Evolutionary conservation across 2,329 filamentous ascomycete species (phyloP).

Genomic region (Aciculosporium take): DNA sequence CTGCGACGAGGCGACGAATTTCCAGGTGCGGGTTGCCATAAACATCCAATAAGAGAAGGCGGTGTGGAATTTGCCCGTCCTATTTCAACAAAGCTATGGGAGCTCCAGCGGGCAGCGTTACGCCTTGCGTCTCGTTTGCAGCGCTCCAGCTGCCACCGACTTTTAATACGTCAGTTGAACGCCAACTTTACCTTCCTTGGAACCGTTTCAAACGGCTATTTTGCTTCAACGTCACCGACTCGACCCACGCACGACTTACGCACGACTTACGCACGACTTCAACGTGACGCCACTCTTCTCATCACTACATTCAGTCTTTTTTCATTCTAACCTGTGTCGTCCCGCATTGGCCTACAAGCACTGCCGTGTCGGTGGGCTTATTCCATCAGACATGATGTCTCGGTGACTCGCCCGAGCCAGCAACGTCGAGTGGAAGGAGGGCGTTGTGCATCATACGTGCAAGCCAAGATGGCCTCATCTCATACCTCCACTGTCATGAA

Average conservation of each 20-base stretch:
- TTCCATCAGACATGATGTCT: not conserved
- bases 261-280: not conserved
- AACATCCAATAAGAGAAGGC: conserved; percentile 16
- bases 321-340: not conserved
- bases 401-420: not conserved
- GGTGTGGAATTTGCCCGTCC: conserved; percentile 22
- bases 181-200: too few relatives aligned
- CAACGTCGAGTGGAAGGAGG: not conserved
- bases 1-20: conserved; percentile 10
- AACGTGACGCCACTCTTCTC: not conserved
- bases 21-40: conserved; percentile 14
- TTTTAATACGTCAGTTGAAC: too few relatives aligned
- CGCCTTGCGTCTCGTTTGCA: not conserved
- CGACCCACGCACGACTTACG: not conserved
- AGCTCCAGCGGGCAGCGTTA: not conserved
- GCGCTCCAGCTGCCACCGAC: not conserved
- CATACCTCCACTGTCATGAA: conserved; percentile 21
- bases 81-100: conserved; percentile 4
- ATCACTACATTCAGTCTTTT: not conserved
- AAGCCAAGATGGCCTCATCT: conserved; percentile 17
- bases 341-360: not conserved
- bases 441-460: not conserved
- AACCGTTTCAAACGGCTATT: not conserved
- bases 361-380: not conserved
- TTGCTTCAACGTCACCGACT: not conserved